Evolutionary conservation across 2,329 filamentous ascomycete species (phyloP), one percentile per base, ranked within the genome.

Genomic region (Ceratocystis variospora): DNA sequence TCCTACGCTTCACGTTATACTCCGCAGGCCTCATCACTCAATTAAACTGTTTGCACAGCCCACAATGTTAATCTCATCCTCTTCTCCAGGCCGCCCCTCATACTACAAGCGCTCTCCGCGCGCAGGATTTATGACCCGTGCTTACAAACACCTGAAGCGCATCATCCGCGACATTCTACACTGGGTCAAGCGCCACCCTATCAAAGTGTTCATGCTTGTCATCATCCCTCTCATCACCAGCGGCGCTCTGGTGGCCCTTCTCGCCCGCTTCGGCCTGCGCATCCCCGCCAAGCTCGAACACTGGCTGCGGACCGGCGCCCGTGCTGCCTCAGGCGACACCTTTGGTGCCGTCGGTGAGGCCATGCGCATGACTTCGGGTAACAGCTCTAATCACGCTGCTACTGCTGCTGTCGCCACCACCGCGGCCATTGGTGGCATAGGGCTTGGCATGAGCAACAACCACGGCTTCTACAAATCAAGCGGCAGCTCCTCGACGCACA

Each of bases 161-260:
- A 83, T 96, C 69, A 78, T 96, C 67, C 87, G 88, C 72, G 87
- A 96, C 73, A 84, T 96, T 7, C 80, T 87, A 74, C 83, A 87
- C 74, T 96, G 93, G 77, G 88, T 89, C 72, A 87, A 89, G 73
- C 82, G 85, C 46, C 87, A 96, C 77, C 93, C 92, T 0, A 77
- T 90, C 73, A 95, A 95, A 77, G 89, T 96, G 61, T 89, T 96
- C 78, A 80, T 89, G 79, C 83, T 91, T 69, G 87, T 96, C 69
- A 82, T 96, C 72, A 85, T 96, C 82, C 93, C 93, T 8, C 81
- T 97, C 67, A 79, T 96, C 72, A 91, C 87, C 1, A 90, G 90
- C 63, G 93, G 93, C 41, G 87, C 89, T 33, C 77, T 96, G 70
- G 86, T 86, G 7, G 89, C 87, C 61, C 79, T 96, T 57, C 81